Evolutionary conservation across 805 yeast genomes (phyloP), one percentile per base, ranked within the genome.

Genomic region (Lipomyces kockii): DNA sequence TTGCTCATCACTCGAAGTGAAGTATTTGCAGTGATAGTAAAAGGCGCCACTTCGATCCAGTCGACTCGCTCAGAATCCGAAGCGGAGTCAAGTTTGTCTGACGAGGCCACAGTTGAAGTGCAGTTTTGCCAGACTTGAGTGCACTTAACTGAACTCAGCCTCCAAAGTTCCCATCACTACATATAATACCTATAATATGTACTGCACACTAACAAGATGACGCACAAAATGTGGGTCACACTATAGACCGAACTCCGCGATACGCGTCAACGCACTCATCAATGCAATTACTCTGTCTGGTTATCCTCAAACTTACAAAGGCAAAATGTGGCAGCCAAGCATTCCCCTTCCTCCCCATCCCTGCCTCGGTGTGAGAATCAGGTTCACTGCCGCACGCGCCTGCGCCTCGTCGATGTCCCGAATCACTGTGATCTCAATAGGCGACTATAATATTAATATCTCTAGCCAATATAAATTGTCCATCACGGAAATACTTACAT

Each of bases 301-400:
- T 2, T 17, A 4, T 37, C 39, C 39, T 37, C 14, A 17, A 17
- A 17, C 55, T 54, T 67, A 72, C 54, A 74, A 25, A 7, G 77
- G 75, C n/a, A 75, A 79, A 49, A 89, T 73, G 68, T 83, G 85
- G 76, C 92, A 89, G 1, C 94, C 94, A 43, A 89, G 77, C n/a
- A 87, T 71, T 1, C 94, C 93, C 46, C 79, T 78, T 7, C 94
- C 94, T 55, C 79, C 80, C 93, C 93, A 90, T 17, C 79, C 76
- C 3, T 76, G 76, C 5, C 83, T 76, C 0, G 93, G 94, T 2
- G 73, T 74, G 37, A 85, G 74, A 3, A 67, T 66, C 63, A 80
- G 76, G 59, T 70, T 72, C 34, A 73, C 65, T 73, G 60, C 64
- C 69, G 63, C 72, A 70, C 29, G 75, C 76, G 74, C 88, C 76